These are phyloP conservation scores for Phaffia rhodozyma DNA, from an alignment of 1,284 basidiomycete species.

Conservation along the genomic window DNA sequence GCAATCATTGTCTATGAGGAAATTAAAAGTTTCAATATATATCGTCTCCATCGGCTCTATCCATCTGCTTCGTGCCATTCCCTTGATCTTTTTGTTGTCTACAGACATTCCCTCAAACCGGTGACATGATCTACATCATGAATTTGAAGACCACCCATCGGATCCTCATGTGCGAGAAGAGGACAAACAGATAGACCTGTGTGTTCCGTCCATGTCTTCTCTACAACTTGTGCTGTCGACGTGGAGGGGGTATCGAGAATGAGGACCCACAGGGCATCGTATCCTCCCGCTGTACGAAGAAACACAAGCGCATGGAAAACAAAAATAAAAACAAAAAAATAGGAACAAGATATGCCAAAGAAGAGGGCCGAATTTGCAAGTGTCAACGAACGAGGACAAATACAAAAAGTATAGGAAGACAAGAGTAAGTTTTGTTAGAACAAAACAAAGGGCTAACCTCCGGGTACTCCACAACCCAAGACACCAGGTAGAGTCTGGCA, in stretches of 20 bases:
- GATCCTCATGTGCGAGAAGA: slow-evolving; percentile 61
- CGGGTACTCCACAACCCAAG: slow-evolving; percentile 89
- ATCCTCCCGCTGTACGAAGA: slow-evolving; percentile 65
- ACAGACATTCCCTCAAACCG: slow-evolving; percentile 43
- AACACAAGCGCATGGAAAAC: not conserved
- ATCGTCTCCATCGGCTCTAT: too few relatives aligned
- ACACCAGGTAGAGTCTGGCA: slow-evolving; percentile 69
- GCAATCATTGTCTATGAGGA: too few relatives aligned
- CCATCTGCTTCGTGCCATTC: too few relatives aligned
- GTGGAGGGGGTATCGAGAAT: slow-evolving; percentile 43
- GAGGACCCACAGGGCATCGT: slow-evolving; percentile 90
- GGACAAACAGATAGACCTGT: slow-evolving; percentile 65
- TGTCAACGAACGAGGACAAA: not conserved
- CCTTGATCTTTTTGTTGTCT: too few relatives aligned
- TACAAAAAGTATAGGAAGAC: slow-evolving; percentile 4
- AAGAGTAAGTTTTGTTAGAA: not conserved
- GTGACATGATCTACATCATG: slow-evolving; percentile 50
- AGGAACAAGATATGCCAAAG: not conserved
- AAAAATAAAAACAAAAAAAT: too few relatives aligned
- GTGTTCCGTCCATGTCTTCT: slow-evolving; percentile 63
- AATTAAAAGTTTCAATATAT: too few relatives aligned
- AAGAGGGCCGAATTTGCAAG: not conserved
- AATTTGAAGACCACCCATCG: slow-evolving; percentile 53
- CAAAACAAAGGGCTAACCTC: slow-evolving; percentile 49
- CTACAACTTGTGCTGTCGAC: slow-evolving; percentile 40